Evolutionary conservation across 306 rosid genomes (phyloP).

Genomic region (Malus sieversii): DNA sequence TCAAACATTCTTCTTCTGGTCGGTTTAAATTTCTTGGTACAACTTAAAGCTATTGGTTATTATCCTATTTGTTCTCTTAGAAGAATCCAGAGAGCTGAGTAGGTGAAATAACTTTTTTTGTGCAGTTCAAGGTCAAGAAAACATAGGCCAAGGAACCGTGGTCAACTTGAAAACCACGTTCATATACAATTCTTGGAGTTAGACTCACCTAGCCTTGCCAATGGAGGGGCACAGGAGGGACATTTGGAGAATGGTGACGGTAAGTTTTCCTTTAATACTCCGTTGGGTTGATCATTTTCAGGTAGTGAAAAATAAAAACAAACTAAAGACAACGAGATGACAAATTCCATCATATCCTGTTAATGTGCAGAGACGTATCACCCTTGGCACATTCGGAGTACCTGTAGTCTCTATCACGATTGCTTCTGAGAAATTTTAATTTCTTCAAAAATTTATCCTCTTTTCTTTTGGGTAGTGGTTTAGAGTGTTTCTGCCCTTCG

Average conservation of each 20-base stretch:
- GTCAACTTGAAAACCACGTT: conserved; percentile 41
- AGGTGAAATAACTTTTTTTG: conserved; percentile 24
- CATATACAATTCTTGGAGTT: conserved; percentile 75
- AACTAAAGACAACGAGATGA: background rate
- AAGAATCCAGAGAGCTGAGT: conserved; percentile 15
- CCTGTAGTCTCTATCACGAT: background rate
- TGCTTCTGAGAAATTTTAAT: background rate
- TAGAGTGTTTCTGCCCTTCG: background rate
- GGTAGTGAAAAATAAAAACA: background rate
- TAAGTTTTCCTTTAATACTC: conserved; percentile 8
- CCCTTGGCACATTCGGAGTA: background rate
- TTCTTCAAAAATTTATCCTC: background rate
- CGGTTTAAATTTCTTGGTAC: conserved; percentile 43
- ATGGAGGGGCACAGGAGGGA: conserved; percentile 42
- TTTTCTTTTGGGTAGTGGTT: background rate
- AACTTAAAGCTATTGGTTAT: conserved; percentile 23
- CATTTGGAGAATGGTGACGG: conserved; percentile 51
- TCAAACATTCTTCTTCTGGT: conserved; percentile 84
- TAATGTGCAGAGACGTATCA: background rate
- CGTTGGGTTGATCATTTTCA: background rate
- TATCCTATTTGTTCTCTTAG: conserved; percentile 17
- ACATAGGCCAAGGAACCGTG: conserved; percentile 27
- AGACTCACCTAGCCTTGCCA: conserved; percentile 47
- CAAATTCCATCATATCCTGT: background rate
- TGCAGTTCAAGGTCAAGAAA: conserved; percentile 67